A percentile compares a stretch with the other conserved stretches of the same genome.
Conservation (phyloP, 768 basidiomycete species). For the Leccinellum albellum region DNA sequence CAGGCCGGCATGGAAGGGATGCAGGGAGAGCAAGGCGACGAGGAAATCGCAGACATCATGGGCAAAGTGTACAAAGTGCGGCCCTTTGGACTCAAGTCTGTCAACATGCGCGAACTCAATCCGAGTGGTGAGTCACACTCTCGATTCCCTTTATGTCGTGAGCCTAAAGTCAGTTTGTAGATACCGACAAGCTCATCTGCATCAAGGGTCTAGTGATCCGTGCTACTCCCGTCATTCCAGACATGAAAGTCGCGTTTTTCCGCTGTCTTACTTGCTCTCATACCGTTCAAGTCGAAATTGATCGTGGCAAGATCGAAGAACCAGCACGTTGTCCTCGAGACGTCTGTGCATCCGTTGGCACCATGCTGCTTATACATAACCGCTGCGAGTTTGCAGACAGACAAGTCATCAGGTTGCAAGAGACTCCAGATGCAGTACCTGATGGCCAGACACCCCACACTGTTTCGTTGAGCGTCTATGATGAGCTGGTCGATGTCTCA, state of each 20-base stretch:
- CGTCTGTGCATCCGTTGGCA: conserved; percentile 81
- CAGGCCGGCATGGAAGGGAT: conserved; percentile 69
- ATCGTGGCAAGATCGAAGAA: conserved; percentile 96
- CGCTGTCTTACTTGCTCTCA: conserved; percentile 93
- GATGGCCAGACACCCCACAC: conserved; percentile 99
- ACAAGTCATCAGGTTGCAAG: conserved; percentile 92
- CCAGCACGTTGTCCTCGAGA: conserved; percentile 90
- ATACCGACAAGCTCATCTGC: conserved; percentile 95
- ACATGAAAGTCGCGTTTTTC: conserved; percentile 99
- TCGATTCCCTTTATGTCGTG: background rate
- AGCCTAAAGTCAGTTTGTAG: conserved; percentile 37
- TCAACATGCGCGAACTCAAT: conserved; percentile 95
- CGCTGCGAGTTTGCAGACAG: conserved; percentile 95
- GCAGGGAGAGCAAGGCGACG: conserved; percentile 70
- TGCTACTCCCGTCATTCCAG: conserved; percentile 95
- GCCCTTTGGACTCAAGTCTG: conserved; percentile 77
- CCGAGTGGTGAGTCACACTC: conserved; percentile 63
- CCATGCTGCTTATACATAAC: conserved; percentile 95
- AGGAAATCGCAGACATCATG: conserved; percentile 87
- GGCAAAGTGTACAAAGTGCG: conserved; percentile 87
- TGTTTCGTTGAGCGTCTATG: conserved; percentile 95
- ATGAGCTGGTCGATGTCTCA: conserved; percentile 93
- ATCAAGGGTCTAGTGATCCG: conserved; percentile 98
- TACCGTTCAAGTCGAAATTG: conserved; percentile 95
- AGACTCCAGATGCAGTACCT: conserved; percentile 96